A percentile compares a stretch with the other conserved stretches of the same genome.
phyloP scores from a whole-genome alignment of 2,329 filamentous ascomycete genomes.

The Helminthosporium solani region DNA sequence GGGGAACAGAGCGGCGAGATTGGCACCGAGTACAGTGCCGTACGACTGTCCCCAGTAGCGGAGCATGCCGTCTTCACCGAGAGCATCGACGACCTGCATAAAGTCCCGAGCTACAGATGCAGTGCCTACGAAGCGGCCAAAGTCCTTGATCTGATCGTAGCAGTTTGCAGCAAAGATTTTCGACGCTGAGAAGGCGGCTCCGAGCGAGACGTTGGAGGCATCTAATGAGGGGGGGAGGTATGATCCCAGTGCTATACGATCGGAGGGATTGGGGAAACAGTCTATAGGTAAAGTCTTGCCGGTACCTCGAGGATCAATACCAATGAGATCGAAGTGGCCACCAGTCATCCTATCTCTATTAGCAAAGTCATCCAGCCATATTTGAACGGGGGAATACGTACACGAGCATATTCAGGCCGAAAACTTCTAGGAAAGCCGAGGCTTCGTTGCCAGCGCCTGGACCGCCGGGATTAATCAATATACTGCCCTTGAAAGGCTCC shows the following conservation, averaged over 20 bases:
- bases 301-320: conserved; percentile 31
- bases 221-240: not conserved
- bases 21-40: conserved; percentile 48
- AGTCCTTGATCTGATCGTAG: conserved; percentile 5
- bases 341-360: not conserved
- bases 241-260: not conserved
- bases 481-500: conserved; percentile 8
- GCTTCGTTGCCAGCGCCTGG: not conserved
- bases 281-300: conserved; percentile 7
- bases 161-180: conserved; percentile 13
- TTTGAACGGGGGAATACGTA: not conserved
- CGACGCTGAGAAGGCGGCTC: not conserved
- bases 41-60: conserved; percentile 47
- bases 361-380: too few species aligned
- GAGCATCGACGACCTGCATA: conserved; percentile 24
- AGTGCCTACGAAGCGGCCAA: conserved; percentile 13
- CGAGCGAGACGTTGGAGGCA: not conserved
- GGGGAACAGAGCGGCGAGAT: conserved; percentile 48
- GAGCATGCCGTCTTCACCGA: conserved; percentile 30
- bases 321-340: conserved; percentile 20
- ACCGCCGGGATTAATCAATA: conserved; percentile 15
- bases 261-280: not conserved
- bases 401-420: not conserved
- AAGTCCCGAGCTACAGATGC: conserved; percentile 34
- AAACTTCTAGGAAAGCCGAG: too few species aligned